Conservation (phyloP, 1,139 yeast genomes). For the Protomyces inundatus region DNA sequence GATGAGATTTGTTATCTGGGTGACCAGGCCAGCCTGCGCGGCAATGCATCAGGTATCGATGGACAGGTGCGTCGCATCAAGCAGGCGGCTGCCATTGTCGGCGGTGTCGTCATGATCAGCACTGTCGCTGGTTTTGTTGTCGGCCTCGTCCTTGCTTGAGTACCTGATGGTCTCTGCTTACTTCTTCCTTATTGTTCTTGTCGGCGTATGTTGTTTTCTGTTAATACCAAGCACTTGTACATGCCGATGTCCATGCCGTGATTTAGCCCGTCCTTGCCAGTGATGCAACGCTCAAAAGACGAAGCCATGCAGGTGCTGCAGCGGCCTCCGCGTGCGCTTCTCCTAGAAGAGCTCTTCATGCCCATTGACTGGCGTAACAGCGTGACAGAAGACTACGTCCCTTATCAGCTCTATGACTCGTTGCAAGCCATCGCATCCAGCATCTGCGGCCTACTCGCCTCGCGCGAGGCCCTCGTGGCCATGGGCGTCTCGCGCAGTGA, state of each 20-base stretch:
- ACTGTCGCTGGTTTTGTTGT: constrained; percentile 10
- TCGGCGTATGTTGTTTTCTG: background rate
- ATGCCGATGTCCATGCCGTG: background rate
- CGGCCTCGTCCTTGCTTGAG: background rate
- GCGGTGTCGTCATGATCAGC: background rate
- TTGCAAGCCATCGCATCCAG: constrained; percentile 42
- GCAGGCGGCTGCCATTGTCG: background rate
- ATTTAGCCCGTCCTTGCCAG: background rate
- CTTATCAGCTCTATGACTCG: constrained; percentile 42
- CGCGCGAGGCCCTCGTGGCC: constrained; percentile 37
- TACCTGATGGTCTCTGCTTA: background rate
- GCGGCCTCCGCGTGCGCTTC: background rate
- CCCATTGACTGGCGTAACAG: constrained; percentile 43
- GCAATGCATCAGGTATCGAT: background rate
- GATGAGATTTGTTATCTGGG: constrained; percentile 8
- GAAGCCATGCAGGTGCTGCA: background rate
- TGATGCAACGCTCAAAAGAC: too few relatives aligned
- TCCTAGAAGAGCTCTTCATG: constrained; percentile 38
- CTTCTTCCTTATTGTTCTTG: background rate
- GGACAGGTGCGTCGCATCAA: constrained; percentile 15
- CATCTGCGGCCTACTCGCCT: constrained; percentile 41
- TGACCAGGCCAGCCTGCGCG: background rate
- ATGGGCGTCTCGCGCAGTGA: constrained; percentile 42
- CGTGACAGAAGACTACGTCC: constrained; percentile 39
- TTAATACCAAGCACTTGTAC: background rate